Conservation (phyloP, 768 basidiomycete genomes). For the Suillus discolor region DNA sequence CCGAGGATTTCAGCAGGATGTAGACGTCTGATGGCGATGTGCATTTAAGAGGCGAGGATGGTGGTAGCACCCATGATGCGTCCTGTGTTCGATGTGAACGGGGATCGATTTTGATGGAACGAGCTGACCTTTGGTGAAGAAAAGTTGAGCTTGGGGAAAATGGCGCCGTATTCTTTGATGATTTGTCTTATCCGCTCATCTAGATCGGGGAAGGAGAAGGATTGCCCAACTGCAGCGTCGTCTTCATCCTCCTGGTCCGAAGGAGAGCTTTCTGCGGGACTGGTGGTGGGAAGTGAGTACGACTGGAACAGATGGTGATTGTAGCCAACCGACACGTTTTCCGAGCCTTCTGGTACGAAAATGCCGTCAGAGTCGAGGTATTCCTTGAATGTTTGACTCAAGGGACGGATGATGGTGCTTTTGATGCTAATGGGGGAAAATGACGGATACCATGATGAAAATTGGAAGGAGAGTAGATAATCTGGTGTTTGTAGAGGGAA, state of each 20-base stretch:
- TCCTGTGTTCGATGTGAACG: slow-evolving; percentile 52
- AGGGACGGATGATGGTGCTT: slow-evolving; percentile 73
- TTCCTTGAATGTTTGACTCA: slow-evolving; percentile 60
- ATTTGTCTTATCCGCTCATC: slow-evolving; percentile 68
- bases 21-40: slow-evolving; percentile 89
- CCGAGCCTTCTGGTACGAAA: slow-evolving; percentile 77
- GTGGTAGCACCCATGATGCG: slow-evolving; percentile 87
- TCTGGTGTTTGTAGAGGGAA: slow-evolving; percentile 56
- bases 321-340: slow-evolving; percentile 59
- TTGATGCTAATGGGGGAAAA: slow-evolving; percentile 68
- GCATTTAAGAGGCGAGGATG: slow-evolving; percentile 84
- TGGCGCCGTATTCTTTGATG: slow-evolving; percentile 71
- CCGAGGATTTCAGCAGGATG: slow-evolving; percentile 88
- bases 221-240: slow-evolving; percentile 37
- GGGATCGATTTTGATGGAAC: neutral
- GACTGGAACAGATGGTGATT: slow-evolving; percentile 36
- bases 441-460: slow-evolving; percentile 81
- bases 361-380: slow-evolving; percentile 88
- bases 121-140: slow-evolving; percentile 81
- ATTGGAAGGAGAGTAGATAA: slow-evolving; percentile 74
- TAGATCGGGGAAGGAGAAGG: slow-evolving; percentile 80
- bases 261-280: slow-evolving; percentile 54
- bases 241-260: slow-evolving; percentile 56
- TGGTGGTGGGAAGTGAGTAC: slow-evolving; percentile 25
- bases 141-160: slow-evolving; percentile 97